Evolutionary conservation across 805 yeast genomes (phyloP), one percentile per base, ranked within the genome.

Genomic region (Candida glaebosa): DNA sequence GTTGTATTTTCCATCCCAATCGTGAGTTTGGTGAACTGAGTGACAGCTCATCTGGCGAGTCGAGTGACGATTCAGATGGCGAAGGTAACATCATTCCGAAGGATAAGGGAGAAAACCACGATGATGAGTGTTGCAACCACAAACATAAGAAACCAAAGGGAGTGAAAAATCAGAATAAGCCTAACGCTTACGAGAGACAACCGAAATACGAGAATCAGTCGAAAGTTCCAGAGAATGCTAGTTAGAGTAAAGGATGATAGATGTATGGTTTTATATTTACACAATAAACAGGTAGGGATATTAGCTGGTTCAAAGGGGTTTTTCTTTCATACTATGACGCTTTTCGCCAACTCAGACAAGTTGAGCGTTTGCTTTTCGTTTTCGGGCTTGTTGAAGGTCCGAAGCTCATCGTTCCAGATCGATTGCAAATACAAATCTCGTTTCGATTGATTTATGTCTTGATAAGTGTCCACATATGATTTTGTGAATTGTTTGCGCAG

Each of bases 151-250:
- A 47, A 19, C 12, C 14, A 19, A 37, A 28, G 12, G 31, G 31
- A 5, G 12, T 28, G 9, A 33, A 34, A 40, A 37, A 51, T 53
- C 31, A 53, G 51, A 37, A 50, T 55, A 67, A 71, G 47, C 95
- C 86, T 16, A 87, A 91, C 62, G 96, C 96, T 0, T 91, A 91
- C 54, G 98, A 90, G 58, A 65, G 78, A 28, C 96, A 88, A 60
- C 97, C 96, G 1, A 76, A 70, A 50, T 82, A 81, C 53, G 65
- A 51, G 15, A 58, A 57, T 37, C 34, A 43, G 32, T 46, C 47
- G 18, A 41, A 30, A 30, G 26, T 39, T 28, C 44, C 41, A 8
- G 25, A 22, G 18, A 26, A 32, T 31, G 16, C 18, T 16, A 24
- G 9, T 24, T 35, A 24, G 26, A 22, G 10, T 7, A 22, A 7